A percentile compares a stretch with the other conserved stretches of the same genome.
Evolutionary conservation across 208 protist species (phyloP).

Genomic region (Acanthamoeba triangularis): DNA sequence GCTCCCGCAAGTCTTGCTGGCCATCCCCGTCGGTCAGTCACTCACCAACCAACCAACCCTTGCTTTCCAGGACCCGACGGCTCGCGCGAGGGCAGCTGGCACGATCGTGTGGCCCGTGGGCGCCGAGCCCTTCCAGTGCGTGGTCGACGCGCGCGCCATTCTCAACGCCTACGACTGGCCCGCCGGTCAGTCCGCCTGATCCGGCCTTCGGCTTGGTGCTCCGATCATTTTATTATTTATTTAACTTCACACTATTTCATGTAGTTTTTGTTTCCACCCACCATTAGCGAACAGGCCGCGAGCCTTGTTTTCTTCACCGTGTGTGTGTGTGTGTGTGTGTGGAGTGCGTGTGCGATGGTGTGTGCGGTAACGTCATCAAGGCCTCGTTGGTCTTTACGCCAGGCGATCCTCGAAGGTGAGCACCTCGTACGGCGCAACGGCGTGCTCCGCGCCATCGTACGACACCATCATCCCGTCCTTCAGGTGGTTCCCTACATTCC

Average conservation of each 20-base stretch:
- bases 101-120: slow-evolving; percentile 17
- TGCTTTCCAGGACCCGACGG: background rate
- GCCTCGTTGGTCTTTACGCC: background rate
- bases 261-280: background rate
- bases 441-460: background rate
- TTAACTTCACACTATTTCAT: background rate
- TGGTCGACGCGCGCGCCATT: slow-evolving; percentile 37
- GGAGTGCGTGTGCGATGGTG: background rate
- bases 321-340: too few species aligned
- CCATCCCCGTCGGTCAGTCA: background rate
- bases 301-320: background rate
- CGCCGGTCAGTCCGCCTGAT: background rate
- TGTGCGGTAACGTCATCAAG: background rate
- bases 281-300: background rate
- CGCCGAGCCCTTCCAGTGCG: slow-evolving; percentile 42
- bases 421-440: background rate
- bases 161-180: slow-evolving; percentile 12
- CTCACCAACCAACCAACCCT: background rate
- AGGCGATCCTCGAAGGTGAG: background rate
- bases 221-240: slow-evolving; percentile 6
- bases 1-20: background rate
- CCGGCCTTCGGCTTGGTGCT: background rate
- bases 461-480: background rate
- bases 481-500: background rate
- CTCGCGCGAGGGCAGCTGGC: background rate